Evolutionary conservation across 1,284 basidiomycete species (phyloP), one percentile per base, ranked within the genome.

Genomic region (Austroboletus rostrupii): DNA sequence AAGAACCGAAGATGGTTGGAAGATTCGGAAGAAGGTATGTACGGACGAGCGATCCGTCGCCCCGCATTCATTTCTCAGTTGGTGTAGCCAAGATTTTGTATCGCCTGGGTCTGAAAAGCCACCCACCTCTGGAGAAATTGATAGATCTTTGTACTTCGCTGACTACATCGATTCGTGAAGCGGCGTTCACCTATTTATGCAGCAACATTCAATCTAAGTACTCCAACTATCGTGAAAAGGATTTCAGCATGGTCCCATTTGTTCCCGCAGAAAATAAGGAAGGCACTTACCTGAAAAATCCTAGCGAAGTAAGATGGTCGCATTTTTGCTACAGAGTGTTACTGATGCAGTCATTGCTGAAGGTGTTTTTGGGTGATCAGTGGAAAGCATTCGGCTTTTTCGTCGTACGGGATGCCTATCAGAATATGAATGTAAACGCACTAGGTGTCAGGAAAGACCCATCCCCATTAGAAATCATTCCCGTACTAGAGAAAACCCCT

Each of bases 21-120:
- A 3, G 77, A 75, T 8, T 90, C 89, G 0, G 85, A 90, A 14
- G 91, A 95, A 81, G 90, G 91, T 87, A 53, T 45, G 91, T 87
- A 53, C 46, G 71, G 31, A 17, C n/a, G 37, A 9, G 7, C 1
- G 33, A 3, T 26, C 7, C 5, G 3, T 12, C 23, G 2, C 7
- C 2, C n/a, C 11, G 19, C 5, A 20, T 13, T 33, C 21, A 36
- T 9, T 7, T 29, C 9, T 39, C 2, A 9, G 28, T n/a, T 43
- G 2, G 13, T 23, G 9, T 37, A 59, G 57, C 48, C 5, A 13
- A 47, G 61, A 85, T 97, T 54, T 68, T 97, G 16, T 89, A 83
- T 65, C 72, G 77, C 10, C 72, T 98, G 10, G 93, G 92, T 5
- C 71, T 98, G 12, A 75, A 74, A 32, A 78, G 80, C 3, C 77